phyloP scores from a whole-genome alignment of 805 yeast species.

The Cyberlindnera sargentensis region DNA sequence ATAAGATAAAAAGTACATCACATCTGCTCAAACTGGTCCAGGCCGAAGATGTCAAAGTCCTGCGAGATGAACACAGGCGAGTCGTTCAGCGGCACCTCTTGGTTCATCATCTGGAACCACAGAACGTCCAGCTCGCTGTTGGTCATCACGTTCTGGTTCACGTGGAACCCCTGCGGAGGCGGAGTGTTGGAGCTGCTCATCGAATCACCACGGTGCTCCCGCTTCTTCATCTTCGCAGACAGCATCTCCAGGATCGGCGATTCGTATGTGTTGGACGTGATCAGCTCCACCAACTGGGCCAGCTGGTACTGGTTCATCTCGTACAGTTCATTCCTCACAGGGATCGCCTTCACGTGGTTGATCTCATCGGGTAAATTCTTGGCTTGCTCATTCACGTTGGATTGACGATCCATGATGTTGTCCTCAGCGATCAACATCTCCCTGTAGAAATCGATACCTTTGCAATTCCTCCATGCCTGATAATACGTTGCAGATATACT shows the following conservation, averaged over 20 bases:
- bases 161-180: slow-evolving; percentile 13
- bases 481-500: slow-evolving; percentile 47
- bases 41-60: background rate
- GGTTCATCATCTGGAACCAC: slow-evolving; percentile 21
- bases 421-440: slow-evolving; percentile 28
- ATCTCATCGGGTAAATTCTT: slow-evolving; percentile 7
- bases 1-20: background rate
- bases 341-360: slow-evolving; percentile 20
- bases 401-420: slow-evolving; percentile 21
- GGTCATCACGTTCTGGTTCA: slow-evolving; percentile 14
- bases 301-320: slow-evolving; percentile 18
- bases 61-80: background rate
- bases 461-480: slow-evolving; percentile 58
- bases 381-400: slow-evolving; percentile 17
- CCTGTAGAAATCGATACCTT: slow-evolving; percentile 38
- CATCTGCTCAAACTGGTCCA: background rate
- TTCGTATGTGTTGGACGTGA: slow-evolving; percentile 11
- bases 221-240: slow-evolving; percentile 1
- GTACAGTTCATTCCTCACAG: slow-evolving; percentile 19
- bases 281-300: slow-evolving; percentile 12
- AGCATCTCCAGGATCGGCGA: slow-evolving; percentile 11
- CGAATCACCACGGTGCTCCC: background rate
- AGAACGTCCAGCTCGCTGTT: slow-evolving; percentile 17
- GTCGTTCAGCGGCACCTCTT: background rate
- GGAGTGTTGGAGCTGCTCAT: background rate